Evolutionary conservation across 2,329 filamentous ascomycete species (phyloP), one percentile per base, ranked within the genome.

Genomic region (Cryphonectria nitschkei): DNA sequence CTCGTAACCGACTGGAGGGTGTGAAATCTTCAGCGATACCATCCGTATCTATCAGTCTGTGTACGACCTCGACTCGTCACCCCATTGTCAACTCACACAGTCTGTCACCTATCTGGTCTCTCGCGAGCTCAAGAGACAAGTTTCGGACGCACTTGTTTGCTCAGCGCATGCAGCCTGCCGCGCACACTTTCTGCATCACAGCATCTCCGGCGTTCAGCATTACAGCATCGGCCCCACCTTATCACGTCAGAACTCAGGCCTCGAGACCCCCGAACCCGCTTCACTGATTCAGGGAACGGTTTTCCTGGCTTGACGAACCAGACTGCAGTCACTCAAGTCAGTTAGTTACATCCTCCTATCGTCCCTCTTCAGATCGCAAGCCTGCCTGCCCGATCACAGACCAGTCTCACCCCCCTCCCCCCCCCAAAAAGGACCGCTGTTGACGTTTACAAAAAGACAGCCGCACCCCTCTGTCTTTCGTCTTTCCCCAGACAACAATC

Each of bases 211-310:
- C 29, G 32, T 14, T 39, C 58, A 13, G 58, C 67, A 69, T 70
- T 67, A 72, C 68, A 66, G 68, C 70, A 68, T 70, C 65, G 65
- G 66, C 70, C 54, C 70, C 70, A 72, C 70, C 67, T 67, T 56
- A 61, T 64, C 70, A 68, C 70, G 67, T 70, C 67, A 72, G 66
- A 50, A 62, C 67, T 46, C 43, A 52, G 65, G 68, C 69, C 65
- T 56, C 54, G 65, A 64, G 60, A n/a, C 54, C 54, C 34, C 52
- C 66, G 37, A 52, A 60, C 37, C 41, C 29, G 54, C 52, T 61
- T 22, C 52, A 46, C 58, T 61, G 65, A 66, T 50, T 68, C 58
- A 52, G 68, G 63, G 68, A 52, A 58, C 29, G 54, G 1, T 19
- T 58, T 16, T 58, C 19, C 54, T 58, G 29, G 29, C 54, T 32